These are phyloP conservation scores for Inga leiocalycina DNA, from an alignment of 306 rosid genomes.

Conservation along the genomic window DNA sequence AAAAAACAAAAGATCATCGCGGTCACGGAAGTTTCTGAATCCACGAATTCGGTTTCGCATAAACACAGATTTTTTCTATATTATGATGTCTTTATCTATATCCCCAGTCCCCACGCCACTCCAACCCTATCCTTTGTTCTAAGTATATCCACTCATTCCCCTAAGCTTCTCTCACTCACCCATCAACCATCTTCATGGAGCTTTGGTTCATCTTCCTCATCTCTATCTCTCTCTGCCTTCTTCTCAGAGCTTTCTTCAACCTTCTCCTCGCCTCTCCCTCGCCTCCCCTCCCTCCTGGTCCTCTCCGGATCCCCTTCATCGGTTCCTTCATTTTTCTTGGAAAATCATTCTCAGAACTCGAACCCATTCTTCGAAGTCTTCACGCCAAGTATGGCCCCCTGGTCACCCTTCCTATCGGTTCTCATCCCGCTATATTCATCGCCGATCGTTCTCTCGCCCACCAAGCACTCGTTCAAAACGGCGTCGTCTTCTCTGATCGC, in stretches of 20 bases:
- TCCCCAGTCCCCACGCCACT: too few relatives aligned
- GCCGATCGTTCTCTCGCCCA: slow-evolving; percentile 1
- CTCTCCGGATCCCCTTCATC: not conserved
- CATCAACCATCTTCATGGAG: not conserved
- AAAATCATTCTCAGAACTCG: not conserved
- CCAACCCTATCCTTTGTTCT: too few relatives aligned
- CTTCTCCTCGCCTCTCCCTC: not conserved
- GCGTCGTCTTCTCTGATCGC: not conserved
- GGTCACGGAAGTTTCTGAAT: too few relatives aligned
- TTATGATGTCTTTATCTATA: too few relatives aligned
- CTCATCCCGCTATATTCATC: not conserved
- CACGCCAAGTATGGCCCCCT: slow-evolving; percentile 5
- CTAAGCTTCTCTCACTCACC: not conserved
- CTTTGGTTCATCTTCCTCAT: not conserved
- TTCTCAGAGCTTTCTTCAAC: not conserved
- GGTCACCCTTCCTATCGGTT: not conserved
- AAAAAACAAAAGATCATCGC: too few relatives aligned
- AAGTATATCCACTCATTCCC: too few relatives aligned
- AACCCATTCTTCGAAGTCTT: not conserved
- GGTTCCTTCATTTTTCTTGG: not conserved
- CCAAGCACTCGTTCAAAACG: not conserved
- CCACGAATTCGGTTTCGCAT: too few relatives aligned
- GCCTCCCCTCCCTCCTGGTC: slow-evolving; percentile 4
- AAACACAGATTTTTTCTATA: too few relatives aligned
- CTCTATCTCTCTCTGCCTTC: not conserved